Evolutionary conservation across 495 filamentous ascomycete species (phyloP).

Genomic region (Penicillium steckii): DNA sequence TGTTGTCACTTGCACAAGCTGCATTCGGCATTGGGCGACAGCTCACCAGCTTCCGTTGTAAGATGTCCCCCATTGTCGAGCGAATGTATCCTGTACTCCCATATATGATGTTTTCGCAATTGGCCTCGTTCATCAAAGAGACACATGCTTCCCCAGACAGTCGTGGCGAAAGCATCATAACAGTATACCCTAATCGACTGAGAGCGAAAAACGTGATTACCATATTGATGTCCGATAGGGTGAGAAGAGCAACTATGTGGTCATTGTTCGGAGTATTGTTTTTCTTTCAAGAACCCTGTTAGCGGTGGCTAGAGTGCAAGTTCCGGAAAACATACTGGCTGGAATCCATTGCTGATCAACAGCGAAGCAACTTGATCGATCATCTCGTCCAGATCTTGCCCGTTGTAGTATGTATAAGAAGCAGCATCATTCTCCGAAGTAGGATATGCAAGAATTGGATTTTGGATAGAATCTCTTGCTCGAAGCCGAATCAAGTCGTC

Average conservation of each 20-base stretch:
- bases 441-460: constrained; percentile 54
- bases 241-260: constrained; percentile 52
- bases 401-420: constrained; percentile 53
- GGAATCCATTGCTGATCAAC: constrained; percentile 40
- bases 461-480: constrained; percentile 47
- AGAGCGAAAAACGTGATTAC: constrained; percentile 57
- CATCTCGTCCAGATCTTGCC: constrained; percentile 51
- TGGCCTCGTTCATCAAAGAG: constrained; percentile 47
- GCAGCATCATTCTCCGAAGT: constrained; percentile 29
- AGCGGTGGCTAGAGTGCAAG: too few relatives aligned
- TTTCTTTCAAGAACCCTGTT: too few relatives aligned
- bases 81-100: constrained; percentile 38
- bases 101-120: constrained; percentile 46
- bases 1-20: background rate
- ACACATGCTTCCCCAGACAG: constrained; percentile 51
- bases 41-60: constrained; percentile 30
- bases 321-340: constrained; percentile 21
- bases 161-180: constrained; percentile 59
- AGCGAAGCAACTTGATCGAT: constrained; percentile 45
- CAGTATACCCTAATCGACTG: constrained; percentile 55
- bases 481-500: constrained; percentile 52
- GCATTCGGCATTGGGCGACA: constrained; percentile 31
- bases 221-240: constrained; percentile 55
- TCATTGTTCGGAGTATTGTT: too few relatives aligned
- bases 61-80: constrained; percentile 42